A percentile compares a stretch with the other conserved stretches of the same genome.
These are phyloP conservation scores for Yamadazyma paraphyllophila DNA, from an alignment of 805 yeast genomes.

Conservation along the genomic window DNA sequence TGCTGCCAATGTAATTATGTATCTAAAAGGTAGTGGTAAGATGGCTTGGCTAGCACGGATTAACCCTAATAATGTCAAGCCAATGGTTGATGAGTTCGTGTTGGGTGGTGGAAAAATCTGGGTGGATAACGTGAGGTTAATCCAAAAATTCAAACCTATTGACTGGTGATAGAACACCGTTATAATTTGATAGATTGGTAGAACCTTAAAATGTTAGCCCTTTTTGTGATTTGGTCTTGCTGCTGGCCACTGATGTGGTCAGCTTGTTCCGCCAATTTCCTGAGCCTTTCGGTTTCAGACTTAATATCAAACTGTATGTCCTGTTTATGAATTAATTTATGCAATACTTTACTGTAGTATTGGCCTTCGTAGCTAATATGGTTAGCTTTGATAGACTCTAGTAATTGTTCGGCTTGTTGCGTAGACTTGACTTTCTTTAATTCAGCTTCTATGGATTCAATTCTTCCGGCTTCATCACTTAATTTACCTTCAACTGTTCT, in stretches of 20 bases:
- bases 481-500: slow-evolving; percentile 34
- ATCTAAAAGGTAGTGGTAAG: slow-evolving; percentile 62
- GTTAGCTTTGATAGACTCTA: not conserved
- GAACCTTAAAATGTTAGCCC: slow-evolving; percentile 4
- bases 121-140: slow-evolving; percentile 64
- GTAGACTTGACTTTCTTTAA: not conserved
- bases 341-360: slow-evolving; percentile 6
- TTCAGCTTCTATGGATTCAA: slow-evolving; percentile 8
- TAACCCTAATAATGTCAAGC: slow-evolving; percentile 69
- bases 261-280: not conserved
- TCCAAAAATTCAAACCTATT: slow-evolving; percentile 40
- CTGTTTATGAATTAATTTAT: slow-evolving; percentile 1
- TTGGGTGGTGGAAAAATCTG: slow-evolving; percentile 66
- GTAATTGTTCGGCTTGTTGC: not conserved
- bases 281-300: slow-evolving; percentile 1
- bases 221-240: slow-evolving; percentile 3
- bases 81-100: slow-evolving; percentile 75
- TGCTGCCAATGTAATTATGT: slow-evolving; percentile 84
- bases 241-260: slow-evolving; percentile 2
- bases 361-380: not conserved
- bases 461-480: slow-evolving; percentile 30
- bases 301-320: slow-evolving; percentile 4
- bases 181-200: not conserved
- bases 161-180: slow-evolving; percentile 3
- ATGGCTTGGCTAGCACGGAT: slow-evolving; percentile 88